These are phyloP conservation scores for Ormosia semicastrata DNA, from an alignment of 306 rosid species.

Conservation along the genomic window DNA sequence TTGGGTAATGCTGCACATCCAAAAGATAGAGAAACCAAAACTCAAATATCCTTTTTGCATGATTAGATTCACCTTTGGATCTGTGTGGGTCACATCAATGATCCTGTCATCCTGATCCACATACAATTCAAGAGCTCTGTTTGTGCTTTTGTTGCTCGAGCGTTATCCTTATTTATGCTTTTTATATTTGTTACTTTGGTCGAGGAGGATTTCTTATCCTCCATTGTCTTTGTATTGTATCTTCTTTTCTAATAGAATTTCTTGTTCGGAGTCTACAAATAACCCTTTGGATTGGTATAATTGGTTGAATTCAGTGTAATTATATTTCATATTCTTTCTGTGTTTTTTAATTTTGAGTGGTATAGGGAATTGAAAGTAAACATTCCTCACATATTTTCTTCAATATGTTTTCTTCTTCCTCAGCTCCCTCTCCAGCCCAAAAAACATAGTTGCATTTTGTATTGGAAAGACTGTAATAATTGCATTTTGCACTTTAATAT, in stretches of 20 bases:
- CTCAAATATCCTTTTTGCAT: neutral
- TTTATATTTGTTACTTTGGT: neutral
- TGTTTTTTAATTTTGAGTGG: neutral
- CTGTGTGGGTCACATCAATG: neutral
- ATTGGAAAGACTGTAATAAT: neutral
- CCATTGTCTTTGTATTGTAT: neutral
- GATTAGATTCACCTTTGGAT: neutral
- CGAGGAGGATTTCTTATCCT: neutral
- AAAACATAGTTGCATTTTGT: constrained; percentile 25
- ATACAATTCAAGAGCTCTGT: neutral
- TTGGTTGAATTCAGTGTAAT: neutral
- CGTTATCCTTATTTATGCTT: neutral
- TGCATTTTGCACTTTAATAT: neutral
- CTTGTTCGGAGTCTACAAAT: neutral
- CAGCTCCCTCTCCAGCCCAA: neutral
- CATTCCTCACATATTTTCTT: neutral
- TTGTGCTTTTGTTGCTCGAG: neutral
- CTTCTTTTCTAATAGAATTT: neutral
- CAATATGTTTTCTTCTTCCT: neutral
- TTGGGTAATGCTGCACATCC: neutral
- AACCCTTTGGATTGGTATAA: neutral
- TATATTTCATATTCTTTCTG: constrained; percentile 9
- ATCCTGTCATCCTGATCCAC: neutral
- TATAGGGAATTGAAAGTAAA: neutral
- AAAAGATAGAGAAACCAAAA: neutral